Percentiles rank a stretch among this genome's conserved stretches.
These are phyloP conservation scores for Phyllosticta paracitricarpa DNA, from an alignment of 2,329 filamentous ascomycete genomes.

Conservation along the genomic window DNA sequence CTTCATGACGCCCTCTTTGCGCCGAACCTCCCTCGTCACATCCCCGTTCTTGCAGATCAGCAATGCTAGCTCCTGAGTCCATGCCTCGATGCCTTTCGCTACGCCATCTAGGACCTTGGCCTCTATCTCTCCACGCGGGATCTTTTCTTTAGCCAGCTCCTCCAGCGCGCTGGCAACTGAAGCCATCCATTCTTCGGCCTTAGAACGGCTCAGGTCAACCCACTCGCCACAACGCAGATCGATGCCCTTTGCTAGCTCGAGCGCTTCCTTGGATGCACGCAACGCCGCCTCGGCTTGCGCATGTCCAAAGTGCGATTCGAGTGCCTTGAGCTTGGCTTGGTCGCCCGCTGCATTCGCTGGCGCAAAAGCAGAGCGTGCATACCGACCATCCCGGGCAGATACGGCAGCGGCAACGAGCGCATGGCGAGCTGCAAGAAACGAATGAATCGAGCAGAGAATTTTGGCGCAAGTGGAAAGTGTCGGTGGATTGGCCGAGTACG, in stretches of 20 bases:
- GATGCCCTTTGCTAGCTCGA: slow-evolving; percentile 39
- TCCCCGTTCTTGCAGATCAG: slow-evolving; percentile 21
- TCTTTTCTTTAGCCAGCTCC: slow-evolving; percentile 19
- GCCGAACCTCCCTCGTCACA: slow-evolving; percentile 35
- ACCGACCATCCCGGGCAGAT: slow-evolving; percentile 43
- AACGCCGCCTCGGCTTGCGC: slow-evolving; percentile 43
- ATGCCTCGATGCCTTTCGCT: background rate
- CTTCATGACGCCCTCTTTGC: slow-evolving; percentile 39
- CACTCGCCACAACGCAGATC: slow-evolving; percentile 43
- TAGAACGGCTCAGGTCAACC: slow-evolving; percentile 40
- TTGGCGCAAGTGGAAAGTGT: slow-evolving; percentile 26
- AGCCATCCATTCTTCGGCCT: slow-evolving; percentile 42
- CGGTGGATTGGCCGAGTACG: slow-evolving; percentile 21
- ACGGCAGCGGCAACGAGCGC: slow-evolving; percentile 40
- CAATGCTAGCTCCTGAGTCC: background rate
- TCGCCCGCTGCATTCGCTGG: slow-evolving; percentile 44
- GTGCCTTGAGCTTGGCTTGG: slow-evolving; percentile 38
- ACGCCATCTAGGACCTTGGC: background rate
- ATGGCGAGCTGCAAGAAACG: slow-evolving; percentile 40
- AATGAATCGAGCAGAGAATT: slow-evolving; percentile 36
- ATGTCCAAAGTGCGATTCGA: slow-evolving; percentile 35
- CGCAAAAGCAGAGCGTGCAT: slow-evolving; percentile 45
- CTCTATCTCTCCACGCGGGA: background rate
- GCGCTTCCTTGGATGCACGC: slow-evolving; percentile 39
- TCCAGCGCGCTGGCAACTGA: slow-evolving; percentile 35